phyloP scores from a whole-genome alignment of 495 filamentous ascomycete genomes.

The Penicillium maclennaniae region DNA sequence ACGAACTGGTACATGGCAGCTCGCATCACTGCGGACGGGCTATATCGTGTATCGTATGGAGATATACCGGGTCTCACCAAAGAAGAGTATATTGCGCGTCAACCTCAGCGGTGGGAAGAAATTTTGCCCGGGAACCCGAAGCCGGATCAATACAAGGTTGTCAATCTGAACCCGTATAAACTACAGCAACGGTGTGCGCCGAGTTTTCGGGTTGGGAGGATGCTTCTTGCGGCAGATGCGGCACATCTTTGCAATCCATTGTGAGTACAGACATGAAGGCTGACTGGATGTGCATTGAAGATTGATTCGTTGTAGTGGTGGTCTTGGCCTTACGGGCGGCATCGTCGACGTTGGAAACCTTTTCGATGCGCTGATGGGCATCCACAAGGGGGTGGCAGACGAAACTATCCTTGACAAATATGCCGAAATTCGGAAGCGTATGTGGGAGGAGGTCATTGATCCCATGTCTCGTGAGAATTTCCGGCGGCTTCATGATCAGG shows the following conservation, averaged over 20 bases:
- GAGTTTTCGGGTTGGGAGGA: slow-evolving; percentile 51
- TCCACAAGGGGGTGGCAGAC: slow-evolving; percentile 51
- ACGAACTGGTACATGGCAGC: slow-evolving; percentile 60
- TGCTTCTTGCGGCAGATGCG: slow-evolving; percentile 59
- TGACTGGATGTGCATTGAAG: neutral
- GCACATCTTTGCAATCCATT: slow-evolving; percentile 46
- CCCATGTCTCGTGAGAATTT: slow-evolving; percentile 54
- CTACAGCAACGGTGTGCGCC: slow-evolving; percentile 60
- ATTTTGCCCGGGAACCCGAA: slow-evolving; percentile 58
- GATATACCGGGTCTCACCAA: slow-evolving; percentile 47
- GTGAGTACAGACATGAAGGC: slow-evolving; percentile 12
- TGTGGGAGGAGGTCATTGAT: slow-evolving; percentile 53
- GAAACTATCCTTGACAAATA: slow-evolving; percentile 57
- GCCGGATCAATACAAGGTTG: slow-evolving; percentile 52
- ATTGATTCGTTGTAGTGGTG: slow-evolving; percentile 34
- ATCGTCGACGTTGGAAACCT: slow-evolving; percentile 57
- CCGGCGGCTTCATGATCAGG: slow-evolving; percentile 29
- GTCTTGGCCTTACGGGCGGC: slow-evolving; percentile 58
- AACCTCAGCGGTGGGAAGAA: slow-evolving; percentile 49
- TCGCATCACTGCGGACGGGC: slow-evolving; percentile 51
- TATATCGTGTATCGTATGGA: slow-evolving; percentile 60
- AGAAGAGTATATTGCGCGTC: slow-evolving; percentile 51
- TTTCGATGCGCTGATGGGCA: slow-evolving; percentile 54
- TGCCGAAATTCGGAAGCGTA: slow-evolving; percentile 51
- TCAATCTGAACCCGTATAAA: slow-evolving; percentile 54